These are phyloP conservation scores for Kernera saxatilis DNA, from an alignment of 345 rosid species.

Conservation along the genomic window DNA sequence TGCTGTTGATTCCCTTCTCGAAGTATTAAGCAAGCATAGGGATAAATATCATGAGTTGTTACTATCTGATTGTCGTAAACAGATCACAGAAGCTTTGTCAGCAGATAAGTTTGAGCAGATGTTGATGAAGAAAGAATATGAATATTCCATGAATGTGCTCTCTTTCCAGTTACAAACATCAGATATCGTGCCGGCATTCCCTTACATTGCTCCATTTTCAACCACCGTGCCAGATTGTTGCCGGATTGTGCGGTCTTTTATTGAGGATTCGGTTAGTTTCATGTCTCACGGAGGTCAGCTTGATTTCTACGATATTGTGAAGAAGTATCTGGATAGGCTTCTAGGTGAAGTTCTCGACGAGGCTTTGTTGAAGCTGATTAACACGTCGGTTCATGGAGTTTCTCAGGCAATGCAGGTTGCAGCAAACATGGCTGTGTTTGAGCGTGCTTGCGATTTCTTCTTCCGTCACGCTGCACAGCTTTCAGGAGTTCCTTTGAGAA, in stretches of 20 bases:
- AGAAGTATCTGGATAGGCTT: conserved; percentile 89
- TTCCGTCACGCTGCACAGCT: conserved; percentile 95
- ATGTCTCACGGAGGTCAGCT: conserved; percentile 96
- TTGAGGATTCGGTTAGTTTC: conserved; percentile 94
- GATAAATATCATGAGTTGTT: conserved; percentile 91
- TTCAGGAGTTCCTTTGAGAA: conserved; percentile 82
- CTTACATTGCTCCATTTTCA: conserved; percentile 89
- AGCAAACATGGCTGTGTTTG: conserved; percentile 93
- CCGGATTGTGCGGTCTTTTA: conserved; percentile 85
- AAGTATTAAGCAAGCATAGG: conserved; percentile 87
- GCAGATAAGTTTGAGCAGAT: conserved; percentile 97
- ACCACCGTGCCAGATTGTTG: conserved; percentile 94
- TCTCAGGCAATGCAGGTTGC: conserved; percentile 98
- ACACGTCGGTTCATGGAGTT: conserved; percentile 74
- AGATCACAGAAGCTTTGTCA: conserved; percentile 83
- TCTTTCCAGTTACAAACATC: conserved; percentile 93
- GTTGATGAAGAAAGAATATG: conserved; percentile 97
- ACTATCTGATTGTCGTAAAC: conserved; percentile 91
- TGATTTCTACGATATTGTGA: conserved; percentile 85
- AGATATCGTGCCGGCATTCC: conserved; percentile 84
- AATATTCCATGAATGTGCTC: conserved; percentile 94
- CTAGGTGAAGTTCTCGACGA: conserved; percentile 81
- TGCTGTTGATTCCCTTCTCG: conserved; percentile 80
- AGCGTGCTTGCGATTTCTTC: conserved; percentile 97
- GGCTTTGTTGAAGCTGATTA: conserved; percentile 74